Percentiles rank a stretch among this genome's conserved stretches.
Evolutionary conservation across 208 protist genomes (phyloP).

Genomic region (Trypanosoma vivax): DNA sequence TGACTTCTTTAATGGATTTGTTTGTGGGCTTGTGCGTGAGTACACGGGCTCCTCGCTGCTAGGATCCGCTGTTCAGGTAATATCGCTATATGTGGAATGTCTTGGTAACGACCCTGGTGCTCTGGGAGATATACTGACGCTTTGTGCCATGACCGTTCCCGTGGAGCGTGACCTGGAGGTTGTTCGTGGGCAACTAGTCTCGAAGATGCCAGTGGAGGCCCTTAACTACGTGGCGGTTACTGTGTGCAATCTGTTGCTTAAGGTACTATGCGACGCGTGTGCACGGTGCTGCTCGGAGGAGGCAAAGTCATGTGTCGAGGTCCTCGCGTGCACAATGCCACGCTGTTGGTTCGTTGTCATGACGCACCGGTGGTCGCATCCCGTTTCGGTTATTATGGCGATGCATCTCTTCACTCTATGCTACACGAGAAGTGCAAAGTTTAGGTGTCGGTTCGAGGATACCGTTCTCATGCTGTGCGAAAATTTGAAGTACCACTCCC

Average conservation of each 20-base stretch:
- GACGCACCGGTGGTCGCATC: slow-evolving; percentile 30
- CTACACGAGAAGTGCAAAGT: slow-evolving; percentile 28
- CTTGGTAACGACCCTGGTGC: slow-evolving; percentile 20
- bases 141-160: slow-evolving; percentile 36
- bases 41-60: slow-evolving; percentile 29
- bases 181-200: slow-evolving; percentile 24
- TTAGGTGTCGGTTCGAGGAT: slow-evolving; percentile 23
- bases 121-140: slow-evolving; percentile 30
- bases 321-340: slow-evolving; percentile 28
- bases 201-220: slow-evolving; percentile 27
- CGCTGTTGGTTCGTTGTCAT: slow-evolving; percentile 52
- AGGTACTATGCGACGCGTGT: slow-evolving; percentile 34
- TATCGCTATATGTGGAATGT: slow-evolving; percentile 23
- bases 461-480: slow-evolving; percentile 21
- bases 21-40: slow-evolving; percentile 54
- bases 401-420: slow-evolving; percentile 52
- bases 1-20: slow-evolving; percentile 60
- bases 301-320: slow-evolving; percentile 12
- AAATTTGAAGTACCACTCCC: slow-evolving; percentile 32
- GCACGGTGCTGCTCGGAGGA: slow-evolving; percentile 14
- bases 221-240: slow-evolving; percentile 31
- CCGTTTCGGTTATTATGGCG: slow-evolving; percentile 40
- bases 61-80: slow-evolving; percentile 20
- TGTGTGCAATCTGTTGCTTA: slow-evolving; percentile 47
- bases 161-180: slow-evolving; percentile 5